Conservation (phyloP, 345 rosid species). For the Euphorbia pulcherrima region DNA sequence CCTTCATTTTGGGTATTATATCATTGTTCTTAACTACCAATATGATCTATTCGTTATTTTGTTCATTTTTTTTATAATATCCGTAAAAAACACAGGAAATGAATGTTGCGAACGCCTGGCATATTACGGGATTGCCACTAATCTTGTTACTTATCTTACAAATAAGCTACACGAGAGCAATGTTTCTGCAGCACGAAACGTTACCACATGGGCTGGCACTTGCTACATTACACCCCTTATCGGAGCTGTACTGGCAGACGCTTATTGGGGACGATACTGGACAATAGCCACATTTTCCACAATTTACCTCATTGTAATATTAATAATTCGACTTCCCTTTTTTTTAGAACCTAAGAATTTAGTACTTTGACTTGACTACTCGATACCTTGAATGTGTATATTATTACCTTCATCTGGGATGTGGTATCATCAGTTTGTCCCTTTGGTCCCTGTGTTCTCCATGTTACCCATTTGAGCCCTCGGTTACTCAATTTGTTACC, state of each 20-base stretch:
- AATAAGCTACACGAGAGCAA: constrained; percentile 74
- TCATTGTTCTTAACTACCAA: background rate
- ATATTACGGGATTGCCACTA: constrained; percentile 83
- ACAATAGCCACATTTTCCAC: constrained; percentile 85
- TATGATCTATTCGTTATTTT: background rate
- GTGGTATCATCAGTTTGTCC: too few species aligned
- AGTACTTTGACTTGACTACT: background rate
- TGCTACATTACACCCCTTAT: constrained; percentile 90
- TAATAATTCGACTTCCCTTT: background rate
- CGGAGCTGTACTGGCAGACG: constrained; percentile 89
- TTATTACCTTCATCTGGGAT: background rate
- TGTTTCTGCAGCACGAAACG: constrained; percentile 84
- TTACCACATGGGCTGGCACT: constrained; percentile 84
- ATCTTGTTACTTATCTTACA: constrained; percentile 86
- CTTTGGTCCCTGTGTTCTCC: too few species aligned
- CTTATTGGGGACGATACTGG: constrained; percentile 98
- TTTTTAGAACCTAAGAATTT: background rate
- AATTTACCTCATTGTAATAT: constrained; percentile 63
- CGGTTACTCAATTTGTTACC: too few species aligned
- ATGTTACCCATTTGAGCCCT: too few species aligned
- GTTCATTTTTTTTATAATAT: constrained; percentile 8
- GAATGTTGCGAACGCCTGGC: constrained; percentile 96
- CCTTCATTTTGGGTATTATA: constrained; percentile 72
- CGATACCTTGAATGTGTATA: background rate
- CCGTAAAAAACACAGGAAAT: constrained; percentile 43